Evolutionary conservation across 1,284 basidiomycete genomes (phyloP).

Genomic region (Cystobasidium slooffiae): DNA sequence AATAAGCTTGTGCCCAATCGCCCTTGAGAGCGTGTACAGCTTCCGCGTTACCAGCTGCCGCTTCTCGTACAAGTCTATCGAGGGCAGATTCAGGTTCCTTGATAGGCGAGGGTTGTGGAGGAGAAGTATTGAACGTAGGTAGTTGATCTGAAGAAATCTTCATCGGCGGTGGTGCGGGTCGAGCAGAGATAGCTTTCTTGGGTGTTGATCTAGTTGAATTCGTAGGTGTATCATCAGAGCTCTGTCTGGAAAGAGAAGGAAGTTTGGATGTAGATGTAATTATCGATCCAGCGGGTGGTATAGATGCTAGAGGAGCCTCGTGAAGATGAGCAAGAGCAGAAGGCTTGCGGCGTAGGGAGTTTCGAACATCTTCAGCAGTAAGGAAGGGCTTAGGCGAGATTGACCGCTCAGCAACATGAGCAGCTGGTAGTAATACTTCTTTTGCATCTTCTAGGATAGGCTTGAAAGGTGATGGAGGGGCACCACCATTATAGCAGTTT

Average conservation of each 20-base stretch:
- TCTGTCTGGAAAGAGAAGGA: conserved; percentile 7
- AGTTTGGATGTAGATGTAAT: background rate
- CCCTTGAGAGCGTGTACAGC: conserved; percentile 30
- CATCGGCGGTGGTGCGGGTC: conserved; percentile 37
- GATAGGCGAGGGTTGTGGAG: conserved; percentile 33
- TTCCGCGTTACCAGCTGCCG: conserved; percentile 23
- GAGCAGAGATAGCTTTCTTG: conserved; percentile 39
- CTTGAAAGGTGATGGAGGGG: conserved; percentile 1
- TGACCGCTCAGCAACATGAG: conserved; percentile 10
- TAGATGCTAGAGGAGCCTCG: conserved; percentile 26
- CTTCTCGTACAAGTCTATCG: conserved; percentile 38
- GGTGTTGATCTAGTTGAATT: background rate
- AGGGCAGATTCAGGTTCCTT: conserved; percentile 40
- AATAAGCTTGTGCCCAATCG: conserved; percentile 31
- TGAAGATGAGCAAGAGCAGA: conserved; percentile 15
- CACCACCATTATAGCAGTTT: conserved; percentile 24
- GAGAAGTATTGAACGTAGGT: conserved; percentile 11
- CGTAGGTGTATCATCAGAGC: background rate
- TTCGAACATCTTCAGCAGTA: conserved; percentile 35
- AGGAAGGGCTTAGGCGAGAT: conserved; percentile 24
- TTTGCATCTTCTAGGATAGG: background rate
- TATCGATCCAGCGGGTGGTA: conserved; percentile 7
- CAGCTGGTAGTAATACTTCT: conserved; percentile 25
- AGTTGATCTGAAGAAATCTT: conserved; percentile 42
- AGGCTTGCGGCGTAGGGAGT: conserved; percentile 23